A percentile compares a stretch with the other conserved stretches of the same genome.
phyloP scores from a whole-genome alignment of 306 rosid genomes.

The Corylus avellana region DNA sequence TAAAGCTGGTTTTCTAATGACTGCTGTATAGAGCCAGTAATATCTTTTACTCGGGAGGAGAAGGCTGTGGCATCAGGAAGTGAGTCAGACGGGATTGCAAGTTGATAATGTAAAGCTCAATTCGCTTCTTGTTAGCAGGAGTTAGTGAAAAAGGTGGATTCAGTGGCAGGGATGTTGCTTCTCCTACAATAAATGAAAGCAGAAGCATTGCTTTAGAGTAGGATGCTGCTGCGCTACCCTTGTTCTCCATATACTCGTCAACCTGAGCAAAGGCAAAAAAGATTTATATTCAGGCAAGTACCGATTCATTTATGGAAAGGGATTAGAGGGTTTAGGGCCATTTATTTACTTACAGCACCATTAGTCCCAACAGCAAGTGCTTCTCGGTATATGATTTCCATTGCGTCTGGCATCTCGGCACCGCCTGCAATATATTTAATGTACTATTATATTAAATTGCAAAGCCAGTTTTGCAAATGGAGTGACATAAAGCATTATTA shows the following conservation, averaged over 20 bases:
- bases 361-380: conserved; percentile 54
- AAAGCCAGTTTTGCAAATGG: neutral
- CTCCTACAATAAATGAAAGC: conserved; percentile 72
- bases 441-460: neutral
- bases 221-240: conserved; percentile 51
- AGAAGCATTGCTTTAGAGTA: conserved; percentile 84
- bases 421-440: conserved; percentile 32
- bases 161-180: conserved; percentile 71
- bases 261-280: conserved; percentile 48
- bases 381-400: conserved; percentile 61
- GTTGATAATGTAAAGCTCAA: conserved; percentile 56
- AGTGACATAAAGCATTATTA: neutral
- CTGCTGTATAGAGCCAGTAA: neutral
- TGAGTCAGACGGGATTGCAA: conserved; percentile 51
- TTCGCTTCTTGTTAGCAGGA: conserved; percentile 55
- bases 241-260: conserved; percentile 72
- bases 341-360: conserved; percentile 67
- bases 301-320: conserved; percentile 4
- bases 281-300: conserved; percentile 7
- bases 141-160: conserved; percentile 70
- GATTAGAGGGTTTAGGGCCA: conserved; percentile 11
- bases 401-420: conserved; percentile 83
- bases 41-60: conserved; percentile 52
- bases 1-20: conserved; percentile 21
- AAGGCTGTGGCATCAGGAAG: conserved; percentile 42